phyloP scores from a whole-genome alignment of 352 stramenopile species.

The Phytophthora sp. region DNA sequence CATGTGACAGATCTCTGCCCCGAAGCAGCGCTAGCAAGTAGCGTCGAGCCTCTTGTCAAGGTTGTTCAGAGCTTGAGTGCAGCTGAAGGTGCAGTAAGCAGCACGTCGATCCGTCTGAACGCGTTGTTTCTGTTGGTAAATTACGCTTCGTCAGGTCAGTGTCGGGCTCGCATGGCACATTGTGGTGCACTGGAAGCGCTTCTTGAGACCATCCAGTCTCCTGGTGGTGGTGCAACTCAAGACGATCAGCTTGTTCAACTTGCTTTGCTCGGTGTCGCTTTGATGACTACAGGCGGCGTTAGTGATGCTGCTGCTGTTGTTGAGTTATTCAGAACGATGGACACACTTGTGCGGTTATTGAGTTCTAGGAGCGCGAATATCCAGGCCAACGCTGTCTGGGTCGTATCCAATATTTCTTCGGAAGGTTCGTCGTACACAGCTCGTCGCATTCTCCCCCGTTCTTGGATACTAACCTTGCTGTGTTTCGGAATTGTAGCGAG shows the following conservation, averaged over 20 bases:
- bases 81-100: constrained; percentile 12
- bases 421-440: constrained; percentile 45
- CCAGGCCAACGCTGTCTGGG: constrained; percentile 78
- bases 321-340: constrained; percentile 45
- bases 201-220: constrained; percentile 29
- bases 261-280: constrained; percentile 62
- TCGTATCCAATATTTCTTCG: constrained; percentile 74
- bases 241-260: constrained; percentile 75
- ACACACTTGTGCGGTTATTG: constrained; percentile 53
- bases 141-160: constrained; percentile 55
- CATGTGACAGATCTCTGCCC: constrained; percentile 36
- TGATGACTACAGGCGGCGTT: constrained; percentile 59
- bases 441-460: constrained; percentile 1
- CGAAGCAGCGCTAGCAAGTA: constrained; percentile 45
- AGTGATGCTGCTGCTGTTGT: constrained; percentile 34
- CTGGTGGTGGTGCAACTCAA: constrained; percentile 15
- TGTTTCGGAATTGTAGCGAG: constrained; percentile 41
- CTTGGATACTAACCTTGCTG: background rate
- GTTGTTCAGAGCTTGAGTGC: constrained; percentile 34
- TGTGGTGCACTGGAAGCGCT: constrained; percentile 53
- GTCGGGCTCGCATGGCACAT: constrained; percentile 48
- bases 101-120: constrained; percentile 51
- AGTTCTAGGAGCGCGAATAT: constrained; percentile 58
- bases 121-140: constrained; percentile 74
- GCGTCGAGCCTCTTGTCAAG: constrained; percentile 55